Evolutionary conservation across 805 yeast genomes (phyloP), one percentile per base, ranked within the genome.

Genomic region (Candida wancherniae): DNA sequence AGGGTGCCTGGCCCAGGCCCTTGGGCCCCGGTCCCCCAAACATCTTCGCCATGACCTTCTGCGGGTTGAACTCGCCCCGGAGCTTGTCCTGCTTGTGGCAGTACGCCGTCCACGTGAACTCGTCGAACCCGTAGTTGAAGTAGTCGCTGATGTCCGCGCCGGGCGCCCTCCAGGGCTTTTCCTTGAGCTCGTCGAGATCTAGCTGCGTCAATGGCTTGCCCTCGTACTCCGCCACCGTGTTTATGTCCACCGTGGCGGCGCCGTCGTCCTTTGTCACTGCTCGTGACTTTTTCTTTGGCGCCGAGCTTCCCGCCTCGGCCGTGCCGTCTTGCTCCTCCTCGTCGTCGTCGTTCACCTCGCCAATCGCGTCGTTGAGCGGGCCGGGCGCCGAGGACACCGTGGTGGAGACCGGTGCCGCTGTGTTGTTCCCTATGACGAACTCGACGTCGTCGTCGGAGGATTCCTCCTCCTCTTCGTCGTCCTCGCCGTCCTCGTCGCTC

Each of bases 81-180:
- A 81, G 50, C 44, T 77, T 79, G 55, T 88, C 95, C 51, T 88
- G 96, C 55, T 85, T 86, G 24, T 79, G 69, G 45, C 95, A 79
- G 59, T 92, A 92, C 15, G 88, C 86, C 33, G 83, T 77, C 99
- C 99, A 92, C 10, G 97, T 83, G 44, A 84, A 73, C 62, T 92
- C 99, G 54, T 92, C 95, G 53, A 92, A 92, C 2, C 98, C 98
- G 51, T 78, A 92, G 61, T 92, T 92, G 69, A 92, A 92, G 58
- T 87, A 94, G 57, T 92, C 97, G 6, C 94, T 74, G 23, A 85
- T 62, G 58, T 92, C 97, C 3, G 95, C 95, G 22, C 97, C 98
- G 1, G 97, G 97, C 42, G 84, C 78, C 53, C 98, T 74, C 99
- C 99, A 92, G 6, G 99, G 99, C 61, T 94, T 94, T 44, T 87